Percentiles rank a stretch among this genome's conserved stretches.
These are phyloP conservation scores for Camelina laxa DNA, from an alignment of 345 rosid species.

Conservation along the genomic window DNA sequence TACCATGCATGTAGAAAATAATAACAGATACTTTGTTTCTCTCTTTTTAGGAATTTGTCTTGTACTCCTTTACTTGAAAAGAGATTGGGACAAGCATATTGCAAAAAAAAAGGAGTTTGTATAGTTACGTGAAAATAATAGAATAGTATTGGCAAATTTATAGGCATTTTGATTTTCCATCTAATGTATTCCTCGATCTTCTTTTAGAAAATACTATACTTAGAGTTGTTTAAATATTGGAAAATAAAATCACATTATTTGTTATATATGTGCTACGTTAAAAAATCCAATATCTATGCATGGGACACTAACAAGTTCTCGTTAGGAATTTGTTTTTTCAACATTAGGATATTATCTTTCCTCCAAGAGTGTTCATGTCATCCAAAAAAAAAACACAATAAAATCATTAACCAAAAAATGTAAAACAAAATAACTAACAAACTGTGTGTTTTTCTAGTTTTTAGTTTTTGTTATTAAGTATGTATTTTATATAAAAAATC, in stretches of 20 bases:
- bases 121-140: slow-evolving; percentile 17
- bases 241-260: neutral
- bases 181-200: neutral
- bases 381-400: neutral
- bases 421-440: neutral
- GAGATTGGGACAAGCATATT: slow-evolving; percentile 36
- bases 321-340: neutral
- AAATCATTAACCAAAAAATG: neutral
- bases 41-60: slow-evolving; percentile 20
- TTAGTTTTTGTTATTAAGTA: no score
- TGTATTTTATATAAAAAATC: no score
- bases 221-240: neutral
- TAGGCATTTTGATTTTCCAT: slow-evolving; percentile 26
- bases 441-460: neutral
- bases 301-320: neutral
- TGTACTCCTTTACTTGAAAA: slow-evolving; percentile 38
- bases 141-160: slow-evolving; percentile 5
- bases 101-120: slow-evolving; percentile 26
- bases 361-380: neutral
- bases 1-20: slow-evolving; percentile 38
- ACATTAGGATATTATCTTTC: neutral
- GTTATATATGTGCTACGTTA: slow-evolving; percentile 13
- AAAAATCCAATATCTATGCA: slow-evolving; percentile 24
- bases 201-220: neutral
- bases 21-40: neutral